Percentiles rank a stretch among this genome's conserved stretches.
Evolutionary conservation across 202 grass and related monocot species (phyloP).

Genomic region (Sporobolus alterniflorus): DNA sequence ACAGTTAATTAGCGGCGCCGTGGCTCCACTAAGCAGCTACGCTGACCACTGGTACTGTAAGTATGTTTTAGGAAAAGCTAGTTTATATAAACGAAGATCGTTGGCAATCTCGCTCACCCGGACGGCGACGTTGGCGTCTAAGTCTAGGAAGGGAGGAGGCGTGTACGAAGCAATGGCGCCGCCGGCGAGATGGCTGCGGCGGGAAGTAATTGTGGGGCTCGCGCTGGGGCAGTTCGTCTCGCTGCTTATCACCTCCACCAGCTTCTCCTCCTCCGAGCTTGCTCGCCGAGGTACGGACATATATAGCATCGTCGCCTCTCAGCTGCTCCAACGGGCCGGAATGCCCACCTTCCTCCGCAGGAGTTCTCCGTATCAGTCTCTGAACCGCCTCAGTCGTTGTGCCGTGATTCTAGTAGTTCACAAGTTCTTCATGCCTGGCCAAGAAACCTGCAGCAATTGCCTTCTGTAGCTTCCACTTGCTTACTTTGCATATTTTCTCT

Average conservation of each 20-base stretch:
- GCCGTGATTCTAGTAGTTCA: constrained; percentile 15
- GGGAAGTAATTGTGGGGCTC: constrained; percentile 61
- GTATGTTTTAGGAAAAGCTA: neutral
- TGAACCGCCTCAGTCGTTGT: constrained; percentile 1
- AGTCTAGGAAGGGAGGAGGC: neutral
- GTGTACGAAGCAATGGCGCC: constrained; percentile 42
- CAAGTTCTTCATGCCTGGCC: neutral
- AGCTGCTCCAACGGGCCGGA: neutral
- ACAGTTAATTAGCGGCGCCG: neutral
- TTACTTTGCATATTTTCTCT: neutral
- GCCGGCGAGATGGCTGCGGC: constrained; percentile 51
- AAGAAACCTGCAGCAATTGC: neutral
- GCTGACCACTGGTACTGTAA: neutral
- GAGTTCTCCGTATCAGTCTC: neutral
- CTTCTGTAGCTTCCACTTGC: neutral
- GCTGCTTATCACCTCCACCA: constrained; percentile 84
- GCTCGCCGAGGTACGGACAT: constrained; percentile 58
- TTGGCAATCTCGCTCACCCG: neutral
- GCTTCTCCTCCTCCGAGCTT: constrained; percentile 85
- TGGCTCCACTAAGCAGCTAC: neutral
- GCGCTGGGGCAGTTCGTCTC: constrained; percentile 78
- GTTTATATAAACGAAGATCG: neutral
- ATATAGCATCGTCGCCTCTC: neutral
- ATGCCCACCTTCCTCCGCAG: no score
- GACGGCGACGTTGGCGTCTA: constrained; percentile 31